Evolutionary conservation across 2,329 filamentous ascomycete species (phyloP).

Genomic region (Stachybotrys echinatus): DNA sequence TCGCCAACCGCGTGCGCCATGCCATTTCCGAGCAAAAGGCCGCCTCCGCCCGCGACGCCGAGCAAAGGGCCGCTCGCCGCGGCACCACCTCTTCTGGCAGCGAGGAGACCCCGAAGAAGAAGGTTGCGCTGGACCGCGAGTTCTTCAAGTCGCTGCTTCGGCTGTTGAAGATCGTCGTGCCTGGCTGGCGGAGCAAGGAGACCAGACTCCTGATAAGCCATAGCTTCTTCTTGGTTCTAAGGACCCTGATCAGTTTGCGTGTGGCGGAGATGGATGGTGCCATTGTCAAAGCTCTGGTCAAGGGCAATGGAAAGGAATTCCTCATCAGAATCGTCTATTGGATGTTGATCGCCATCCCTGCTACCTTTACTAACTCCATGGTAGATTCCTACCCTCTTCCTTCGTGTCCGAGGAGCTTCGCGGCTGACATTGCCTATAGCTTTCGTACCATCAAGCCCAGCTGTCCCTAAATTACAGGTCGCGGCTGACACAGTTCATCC

Average conservation of each 20-base stretch:
- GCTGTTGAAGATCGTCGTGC: conserved; percentile 81
- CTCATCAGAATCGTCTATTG: conserved; percentile 87
- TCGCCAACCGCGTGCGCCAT: conserved; percentile 83
- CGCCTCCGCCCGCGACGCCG: conserved; percentile 64
- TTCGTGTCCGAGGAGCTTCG: background rate
- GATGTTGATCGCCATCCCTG: conserved; percentile 95
- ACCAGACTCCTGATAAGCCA: conserved; percentile 81
- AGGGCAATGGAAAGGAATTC: conserved; percentile 88
- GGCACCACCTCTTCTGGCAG: conserved; percentile 41
- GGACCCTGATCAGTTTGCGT: conserved; percentile 90
- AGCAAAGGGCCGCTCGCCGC: conserved; percentile 41
- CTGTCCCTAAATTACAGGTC: conserved; percentile 90
- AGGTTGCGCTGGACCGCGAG: conserved; percentile 88
- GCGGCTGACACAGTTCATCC: conserved; percentile 87
- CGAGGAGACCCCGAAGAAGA: conserved; percentile 53
- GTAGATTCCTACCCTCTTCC: conserved; percentile 39
- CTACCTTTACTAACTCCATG: conserved; percentile 99
- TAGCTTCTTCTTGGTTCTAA: conserved; percentile 83
- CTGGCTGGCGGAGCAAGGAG: conserved; percentile 86
- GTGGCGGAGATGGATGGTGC: conserved; percentile 94
- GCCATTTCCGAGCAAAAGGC: conserved; percentile 92
- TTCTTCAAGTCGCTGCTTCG: conserved; percentile 69
- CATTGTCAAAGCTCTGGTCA: conserved; percentile 86
- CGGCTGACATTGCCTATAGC: conserved; percentile 39
- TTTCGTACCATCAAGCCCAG: conserved; percentile 95